These are phyloP conservation scores for Monosporozyma servazzii DNA, from an alignment of 805 yeast genomes.

Conservation along the genomic window DNA sequence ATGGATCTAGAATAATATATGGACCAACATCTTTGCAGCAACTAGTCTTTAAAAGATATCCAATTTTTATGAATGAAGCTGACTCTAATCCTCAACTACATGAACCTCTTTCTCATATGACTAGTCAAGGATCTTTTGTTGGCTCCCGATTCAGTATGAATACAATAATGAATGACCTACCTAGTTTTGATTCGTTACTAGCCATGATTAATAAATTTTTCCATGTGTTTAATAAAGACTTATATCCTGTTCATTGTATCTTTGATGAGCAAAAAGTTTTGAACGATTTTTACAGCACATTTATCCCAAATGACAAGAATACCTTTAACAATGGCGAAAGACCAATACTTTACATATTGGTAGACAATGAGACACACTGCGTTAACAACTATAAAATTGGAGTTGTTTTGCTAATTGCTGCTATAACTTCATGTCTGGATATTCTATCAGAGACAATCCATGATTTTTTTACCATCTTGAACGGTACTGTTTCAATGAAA, in stretches of 20 bases:
- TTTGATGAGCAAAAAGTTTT: slow-evolving; percentile 17
- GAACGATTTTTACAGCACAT: slow-evolving; percentile 12
- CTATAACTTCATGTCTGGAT: slow-evolving; percentile 9
- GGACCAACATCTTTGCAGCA: slow-evolving; percentile 24
- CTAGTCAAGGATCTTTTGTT: not conserved
- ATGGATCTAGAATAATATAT: slow-evolving; percentile 17
- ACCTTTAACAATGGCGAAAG: slow-evolving; percentile 4
- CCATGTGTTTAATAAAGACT: slow-evolving; percentile 6
- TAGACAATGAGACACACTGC: slow-evolving; percentile 7
- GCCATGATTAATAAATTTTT: slow-evolving; percentile 11
- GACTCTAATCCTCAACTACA: not conserved
- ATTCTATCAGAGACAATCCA: slow-evolving; percentile 14
- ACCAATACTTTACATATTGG: slow-evolving; percentile 5
- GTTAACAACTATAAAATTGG: slow-evolving; percentile 22
- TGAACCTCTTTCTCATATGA: not conserved
- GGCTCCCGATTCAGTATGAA: not conserved
- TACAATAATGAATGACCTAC: slow-evolving; percentile 8
- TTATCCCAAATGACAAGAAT: slow-evolving; percentile 7
- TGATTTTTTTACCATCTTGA: slow-evolving; percentile 14
- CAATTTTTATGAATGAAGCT: not conserved
- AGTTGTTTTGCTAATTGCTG: slow-evolving; percentile 18
- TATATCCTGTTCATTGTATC: slow-evolving; percentile 9
- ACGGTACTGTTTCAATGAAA: slow-evolving; percentile 23
- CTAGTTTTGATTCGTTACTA: slow-evolving; percentile 13
- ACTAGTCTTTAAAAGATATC: not conserved